phyloP scores from a whole-genome alignment of 2,329 filamentous ascomycete species.

The Talaromyces amestolkiae region DNA sequence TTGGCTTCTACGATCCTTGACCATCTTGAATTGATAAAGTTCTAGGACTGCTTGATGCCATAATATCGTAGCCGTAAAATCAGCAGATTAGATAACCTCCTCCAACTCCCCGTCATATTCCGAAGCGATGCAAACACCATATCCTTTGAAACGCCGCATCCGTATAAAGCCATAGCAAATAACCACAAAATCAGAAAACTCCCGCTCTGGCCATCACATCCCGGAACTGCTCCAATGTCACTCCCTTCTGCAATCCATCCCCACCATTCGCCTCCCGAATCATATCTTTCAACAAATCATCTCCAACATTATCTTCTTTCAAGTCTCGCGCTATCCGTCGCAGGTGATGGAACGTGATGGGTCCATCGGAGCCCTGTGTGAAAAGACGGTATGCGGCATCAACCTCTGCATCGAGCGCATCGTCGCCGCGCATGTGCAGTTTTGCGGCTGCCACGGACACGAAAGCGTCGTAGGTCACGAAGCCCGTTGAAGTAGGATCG shows the following conservation, averaged over 20 bases:
- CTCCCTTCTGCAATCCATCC: conserved; percentile 66
- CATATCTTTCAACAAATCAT: conserved; percentile 88
- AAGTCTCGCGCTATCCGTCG: conserved; percentile 74
- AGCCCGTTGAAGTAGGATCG: conserved; percentile 77
- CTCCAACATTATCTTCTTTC: conserved; percentile 73
- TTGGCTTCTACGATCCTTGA: background rate
- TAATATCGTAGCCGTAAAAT: background rate
- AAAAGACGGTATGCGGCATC: conserved; percentile 82
- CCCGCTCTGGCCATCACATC: conserved; percentile 81
- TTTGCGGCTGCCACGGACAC: conserved; percentile 86
- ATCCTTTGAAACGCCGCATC: background rate
- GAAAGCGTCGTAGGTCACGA: conserved; percentile 76
- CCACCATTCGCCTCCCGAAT: conserved; percentile 89
- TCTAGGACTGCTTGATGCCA: background rate
- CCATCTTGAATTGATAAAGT: background rate
- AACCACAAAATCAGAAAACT: conserved; percentile 61
- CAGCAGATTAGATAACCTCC: background rate
- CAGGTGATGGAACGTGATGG: conserved; percentile 79
- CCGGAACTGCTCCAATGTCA: conserved; percentile 77
- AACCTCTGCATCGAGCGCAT: conserved; percentile 65
- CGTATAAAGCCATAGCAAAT: background rate
- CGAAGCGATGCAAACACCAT: background rate
- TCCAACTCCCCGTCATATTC: background rate
- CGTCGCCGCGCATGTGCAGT: conserved; percentile 59
- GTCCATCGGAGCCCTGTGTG: conserved; percentile 53